Conservation (phyloP, 2,329 filamentous ascomycete genomes). For the Pseudophaeomoniella oleicola region DNA sequence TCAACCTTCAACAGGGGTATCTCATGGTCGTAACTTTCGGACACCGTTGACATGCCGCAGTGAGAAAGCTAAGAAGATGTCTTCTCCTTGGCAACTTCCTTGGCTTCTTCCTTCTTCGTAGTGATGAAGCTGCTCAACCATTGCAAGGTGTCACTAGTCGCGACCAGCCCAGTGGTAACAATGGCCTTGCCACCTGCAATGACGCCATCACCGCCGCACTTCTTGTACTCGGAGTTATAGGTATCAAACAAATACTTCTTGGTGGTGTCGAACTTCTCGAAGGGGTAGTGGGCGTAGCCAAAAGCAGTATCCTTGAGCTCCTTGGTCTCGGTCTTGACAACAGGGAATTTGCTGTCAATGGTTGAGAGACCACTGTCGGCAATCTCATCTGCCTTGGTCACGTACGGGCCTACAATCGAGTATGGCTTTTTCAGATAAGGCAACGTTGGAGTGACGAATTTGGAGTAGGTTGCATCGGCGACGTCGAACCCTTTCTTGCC, state of each 20-base stretch:
- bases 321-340: constrained; percentile 59
- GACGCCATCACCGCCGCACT: constrained; percentile 39
- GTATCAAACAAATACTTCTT: constrained; percentile 27
- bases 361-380: constrained; percentile 56
- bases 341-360: constrained; percentile 57
- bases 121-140: constrained; percentile 47
- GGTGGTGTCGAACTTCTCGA: constrained; percentile 47
- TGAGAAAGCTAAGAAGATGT: constrained; percentile 12
- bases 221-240: constrained; percentile 30
- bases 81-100: constrained; percentile 39
- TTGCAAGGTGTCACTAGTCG: constrained; percentile 49
- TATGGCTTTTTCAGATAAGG: constrained; percentile 69
- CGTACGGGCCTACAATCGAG: constrained; percentile 70
- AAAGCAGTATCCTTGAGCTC: constrained; percentile 54
- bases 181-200: constrained; percentile 57
- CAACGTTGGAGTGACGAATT: constrained; percentile 61
- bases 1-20: not conserved
- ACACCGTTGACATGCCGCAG: constrained; percentile 3
- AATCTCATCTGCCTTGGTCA: constrained; percentile 64
- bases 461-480: constrained; percentile 59
- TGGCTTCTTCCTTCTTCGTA: constrained; percentile 47
- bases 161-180: constrained; percentile 51
- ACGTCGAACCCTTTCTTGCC: constrained; percentile 71
- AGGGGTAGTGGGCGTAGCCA: constrained; percentile 45
- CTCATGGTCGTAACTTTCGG: constrained; percentile 2